A percentile compares a stretch with the other conserved stretches of the same genome.
Conservation (phyloP, 768 basidiomycete species). For the Lentinula detonsa region DNA sequence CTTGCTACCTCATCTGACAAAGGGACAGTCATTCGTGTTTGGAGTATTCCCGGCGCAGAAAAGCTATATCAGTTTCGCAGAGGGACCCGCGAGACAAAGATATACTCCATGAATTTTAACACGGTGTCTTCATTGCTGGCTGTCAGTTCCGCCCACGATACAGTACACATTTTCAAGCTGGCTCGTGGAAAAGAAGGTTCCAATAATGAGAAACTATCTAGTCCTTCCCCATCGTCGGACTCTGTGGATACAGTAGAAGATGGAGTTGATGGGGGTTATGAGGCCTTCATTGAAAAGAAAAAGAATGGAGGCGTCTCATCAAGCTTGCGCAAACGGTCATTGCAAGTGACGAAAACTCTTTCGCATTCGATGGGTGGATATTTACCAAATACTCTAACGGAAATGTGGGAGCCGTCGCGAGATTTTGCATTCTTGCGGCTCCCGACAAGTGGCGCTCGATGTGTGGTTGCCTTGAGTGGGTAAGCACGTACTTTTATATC, state of each 20-base stretch:
- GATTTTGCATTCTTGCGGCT: conserved; percentile 91
- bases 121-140: conserved; percentile 75
- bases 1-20: conserved; percentile 93
- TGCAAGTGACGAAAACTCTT: conserved; percentile 69
- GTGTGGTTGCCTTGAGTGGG: conserved; percentile 87
- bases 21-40: conserved; percentile 96
- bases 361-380: conserved; percentile 81
- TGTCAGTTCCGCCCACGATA: conserved; percentile 88
- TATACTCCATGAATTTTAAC: conserved; percentile 83
- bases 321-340: conserved; percentile 45
- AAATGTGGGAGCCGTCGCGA: conserved; percentile 94
- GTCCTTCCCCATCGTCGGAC: conserved; percentile 54
- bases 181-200: conserved; percentile 17
- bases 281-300: conserved; percentile 77
- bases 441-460: conserved; percentile 71
- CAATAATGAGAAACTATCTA: conserved; percentile 14
- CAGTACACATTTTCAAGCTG: conserved; percentile 94
- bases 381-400: conserved; percentile 83
- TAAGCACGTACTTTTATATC: conserved; percentile 30
- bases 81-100: conserved; percentile 81
- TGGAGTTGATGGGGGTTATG: conserved; percentile 73
- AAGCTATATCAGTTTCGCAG: conserved; percentile 93
- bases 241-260: conserved; percentile 61
- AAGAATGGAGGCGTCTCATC: conserved; percentile 49
- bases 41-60: conserved; percentile 85